These are phyloP conservation scores for Scenedesmus sp. DNA, from an alignment of 163 green algal genomes.

Conservation along the genomic window DNA sequence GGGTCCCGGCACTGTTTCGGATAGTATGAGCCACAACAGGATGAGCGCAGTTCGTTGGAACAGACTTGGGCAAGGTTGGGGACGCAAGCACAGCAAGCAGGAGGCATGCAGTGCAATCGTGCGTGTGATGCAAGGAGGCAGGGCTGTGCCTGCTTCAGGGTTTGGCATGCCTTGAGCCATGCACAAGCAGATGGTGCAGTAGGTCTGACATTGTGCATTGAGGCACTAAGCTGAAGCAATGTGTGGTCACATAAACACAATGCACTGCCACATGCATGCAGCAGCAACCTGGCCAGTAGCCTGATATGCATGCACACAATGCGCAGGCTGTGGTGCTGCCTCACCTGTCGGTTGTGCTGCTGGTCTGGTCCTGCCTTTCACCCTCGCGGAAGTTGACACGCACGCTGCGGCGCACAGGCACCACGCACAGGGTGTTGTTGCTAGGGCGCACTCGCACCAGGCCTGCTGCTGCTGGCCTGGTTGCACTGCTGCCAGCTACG, in stretches of 20 bases:
- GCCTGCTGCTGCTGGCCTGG: neutral
- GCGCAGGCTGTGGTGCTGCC: neutral
- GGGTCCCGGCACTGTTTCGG: too few relatives aligned
- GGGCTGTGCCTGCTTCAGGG: too few relatives aligned
- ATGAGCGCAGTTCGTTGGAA: too few relatives aligned
- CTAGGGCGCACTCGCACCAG: neutral
- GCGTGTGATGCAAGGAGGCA: too few relatives aligned
- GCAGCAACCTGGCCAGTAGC: neutral
- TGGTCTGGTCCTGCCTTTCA: neutral
- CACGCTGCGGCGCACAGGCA: neutral
- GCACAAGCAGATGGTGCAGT: too few relatives aligned
- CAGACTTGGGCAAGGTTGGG: too few relatives aligned
- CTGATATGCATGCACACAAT: neutral
- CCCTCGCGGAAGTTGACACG: neutral
- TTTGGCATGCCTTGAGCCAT: too few relatives aligned
- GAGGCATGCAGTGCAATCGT: too few relatives aligned
- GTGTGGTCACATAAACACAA: neutral
- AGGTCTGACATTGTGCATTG: too few relatives aligned
- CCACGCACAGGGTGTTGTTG: neutral
- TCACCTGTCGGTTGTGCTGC: neutral
- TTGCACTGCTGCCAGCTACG: neutral
- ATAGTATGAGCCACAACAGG: too few relatives aligned
- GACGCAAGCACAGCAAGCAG: too few relatives aligned
- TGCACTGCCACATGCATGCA: neutral
- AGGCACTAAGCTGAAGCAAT: neutral